These are phyloP conservation scores for Cyberlindnera sargentensis DNA, from an alignment of 805 yeast species.

Conservation along the genomic window DNA sequence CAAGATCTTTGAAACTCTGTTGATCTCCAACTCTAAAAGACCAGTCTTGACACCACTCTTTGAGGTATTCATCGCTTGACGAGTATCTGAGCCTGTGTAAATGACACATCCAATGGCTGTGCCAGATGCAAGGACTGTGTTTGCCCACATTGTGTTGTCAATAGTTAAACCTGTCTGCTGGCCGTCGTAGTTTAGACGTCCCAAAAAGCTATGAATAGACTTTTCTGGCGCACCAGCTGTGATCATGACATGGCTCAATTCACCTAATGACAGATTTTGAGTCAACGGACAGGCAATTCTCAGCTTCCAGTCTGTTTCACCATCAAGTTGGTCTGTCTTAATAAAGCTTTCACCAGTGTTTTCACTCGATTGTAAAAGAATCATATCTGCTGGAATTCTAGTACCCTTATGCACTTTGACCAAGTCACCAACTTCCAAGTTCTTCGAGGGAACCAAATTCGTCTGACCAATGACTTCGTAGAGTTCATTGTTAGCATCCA, in stretches of 20 bases:
- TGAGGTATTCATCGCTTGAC: slow-evolving; percentile 93
- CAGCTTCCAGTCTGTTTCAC: slow-evolving; percentile 98
- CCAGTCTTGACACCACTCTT: slow-evolving; percentile 84
- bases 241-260: slow-evolving; percentile 48
- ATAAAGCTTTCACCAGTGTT: slow-evolving; percentile 82
- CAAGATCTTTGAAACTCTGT: slow-evolving; percentile 76
- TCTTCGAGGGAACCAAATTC: slow-evolving; percentile 43
- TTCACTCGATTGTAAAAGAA: slow-evolving; percentile 78
- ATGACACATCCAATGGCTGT: slow-evolving; percentile 81
- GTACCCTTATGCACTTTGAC: slow-evolving; percentile 72
- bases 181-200: slow-evolving; percentile 57
- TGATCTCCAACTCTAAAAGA: slow-evolving; percentile 83
- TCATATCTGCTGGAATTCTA: slow-evolving; percentile 91
- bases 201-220: slow-evolving; percentile 74
- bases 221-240: slow-evolving; percentile 77
- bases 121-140: slow-evolving; percentile 94
- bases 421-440: slow-evolving; percentile 79
- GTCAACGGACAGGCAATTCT: slow-evolving; percentile 72
- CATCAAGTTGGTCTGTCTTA: slow-evolving; percentile 96
- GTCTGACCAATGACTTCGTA: slow-evolving; percentile 60
- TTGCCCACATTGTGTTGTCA: slow-evolving; percentile 97
- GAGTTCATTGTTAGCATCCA: slow-evolving; percentile 77
- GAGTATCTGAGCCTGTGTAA: slow-evolving; percentile 88
- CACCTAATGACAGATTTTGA: slow-evolving; percentile 49
- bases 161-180: slow-evolving; percentile 61